Conservation (phyloP, 371 early-diverging fungal species). For the Rhizomucor pusillus region DNA sequence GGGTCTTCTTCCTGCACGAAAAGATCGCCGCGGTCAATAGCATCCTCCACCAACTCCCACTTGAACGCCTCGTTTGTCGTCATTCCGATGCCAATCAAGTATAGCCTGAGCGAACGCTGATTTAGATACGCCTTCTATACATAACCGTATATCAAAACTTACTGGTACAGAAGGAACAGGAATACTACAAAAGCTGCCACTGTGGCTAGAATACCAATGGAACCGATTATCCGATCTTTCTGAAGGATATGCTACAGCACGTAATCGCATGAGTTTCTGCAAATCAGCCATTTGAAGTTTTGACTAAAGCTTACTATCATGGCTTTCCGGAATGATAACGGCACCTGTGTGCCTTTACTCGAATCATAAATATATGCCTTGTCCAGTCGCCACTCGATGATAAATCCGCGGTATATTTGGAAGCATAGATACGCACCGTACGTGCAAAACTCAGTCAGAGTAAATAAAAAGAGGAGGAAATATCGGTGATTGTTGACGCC, state of each 20-base stretch:
- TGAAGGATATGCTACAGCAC: constrained; percentile 53
- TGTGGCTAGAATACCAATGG: constrained; percentile 60
- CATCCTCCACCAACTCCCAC: constrained; percentile 71
- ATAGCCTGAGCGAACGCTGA: constrained; percentile 31
- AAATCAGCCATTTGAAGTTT: neutral
- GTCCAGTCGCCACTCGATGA: constrained; percentile 52
- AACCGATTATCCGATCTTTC: constrained; percentile 55
- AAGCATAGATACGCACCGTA: constrained; percentile 66
- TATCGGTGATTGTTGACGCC: constrained; percentile 72
- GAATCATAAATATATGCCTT: constrained; percentile 32
- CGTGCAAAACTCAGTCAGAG: constrained; percentile 55
- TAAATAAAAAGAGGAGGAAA: constrained; percentile 66
- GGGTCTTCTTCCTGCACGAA: constrained; percentile 34
- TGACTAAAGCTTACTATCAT: constrained; percentile 33
- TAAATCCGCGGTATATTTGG: constrained; percentile 53
- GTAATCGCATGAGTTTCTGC: neutral
- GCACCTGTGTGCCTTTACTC: constrained; percentile 27
- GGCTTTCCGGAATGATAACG: constrained; percentile 37
- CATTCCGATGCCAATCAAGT: constrained; percentile 60
- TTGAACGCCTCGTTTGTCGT: constrained; percentile 79
- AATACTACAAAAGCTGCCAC: constrained; percentile 60
- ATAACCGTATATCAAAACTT: constrained; percentile 16
- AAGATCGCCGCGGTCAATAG: constrained; percentile 60
- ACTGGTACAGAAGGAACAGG: constrained; percentile 65
- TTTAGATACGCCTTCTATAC: neutral